Evolutionary conservation across 2,329 filamentous ascomycete species (phyloP), one percentile per base, ranked within the genome.

Genomic region (Penicillium sp.): DNA sequence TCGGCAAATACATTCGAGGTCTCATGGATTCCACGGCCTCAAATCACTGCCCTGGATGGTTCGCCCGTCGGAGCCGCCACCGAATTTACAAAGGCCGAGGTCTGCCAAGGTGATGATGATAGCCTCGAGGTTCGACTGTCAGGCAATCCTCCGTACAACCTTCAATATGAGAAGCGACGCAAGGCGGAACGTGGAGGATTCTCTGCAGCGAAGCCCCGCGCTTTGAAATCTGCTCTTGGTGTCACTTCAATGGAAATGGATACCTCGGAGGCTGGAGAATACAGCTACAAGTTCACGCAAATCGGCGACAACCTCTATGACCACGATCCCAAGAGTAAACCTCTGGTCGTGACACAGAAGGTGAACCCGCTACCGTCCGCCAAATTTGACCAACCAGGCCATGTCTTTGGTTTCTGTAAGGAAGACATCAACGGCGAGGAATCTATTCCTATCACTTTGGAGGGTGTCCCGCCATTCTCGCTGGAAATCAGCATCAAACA

Each of bases 71-170:
- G 75, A 10, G 70, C 77, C 30, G 74, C 76, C 13, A 75, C 74
- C 8, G 77, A 77, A 29, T 87, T 85, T 64, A 67, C 84, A 59
- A 95, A 95, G 70, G 80, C 84, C 35, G 85, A 91, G 53, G 86
- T 99, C 27, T 99, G 93, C 64, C 91, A 99, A 73, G 92, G 92
- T 27, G 92, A 97, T 54, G 87, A 95, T 63, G 92, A 96, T 67
- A 83, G 84, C 3, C 84, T 96, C 47, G 90, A 96, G 63, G 75
- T 99, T 45, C 79, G 80, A 36, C 79, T 99, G 54, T 81, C 81
- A 66, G 92, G 89, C 81, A 80, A 85, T 42, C 81, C 91, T 30
- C 93, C 93, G 1, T 97, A 87, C 67, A 83, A 86, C 58, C 79
- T 95, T 40, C 81, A 88, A 57, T 97, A 96, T 66, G 83, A 90